These are phyloP conservation scores for Skeletonema tropicum DNA, from an alignment of 108 stramenopile species.

Conservation along the genomic window DNA sequence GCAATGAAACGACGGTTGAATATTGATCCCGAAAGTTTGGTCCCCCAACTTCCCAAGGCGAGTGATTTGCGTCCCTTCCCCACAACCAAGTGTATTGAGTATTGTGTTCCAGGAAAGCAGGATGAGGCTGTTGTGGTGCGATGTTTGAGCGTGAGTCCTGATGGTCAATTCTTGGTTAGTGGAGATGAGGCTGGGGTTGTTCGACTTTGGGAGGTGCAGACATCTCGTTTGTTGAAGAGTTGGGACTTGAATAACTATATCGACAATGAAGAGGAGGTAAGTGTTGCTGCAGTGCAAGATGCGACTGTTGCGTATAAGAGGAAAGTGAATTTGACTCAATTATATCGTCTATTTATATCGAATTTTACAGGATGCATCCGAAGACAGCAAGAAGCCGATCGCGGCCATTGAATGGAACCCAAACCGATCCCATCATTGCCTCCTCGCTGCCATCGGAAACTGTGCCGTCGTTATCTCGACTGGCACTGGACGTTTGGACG, in stretches of 20 bases:
- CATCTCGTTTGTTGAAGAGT: slow-evolving; percentile 71
- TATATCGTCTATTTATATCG: not conserved
- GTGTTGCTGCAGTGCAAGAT: slow-evolving; percentile 14
- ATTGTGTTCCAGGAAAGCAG: slow-evolving; percentile 69
- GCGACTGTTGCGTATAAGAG: not conserved
- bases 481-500: slow-evolving; percentile 83
- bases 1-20: slow-evolving; percentile 92
- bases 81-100: slow-evolving; percentile 87
- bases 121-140: slow-evolving; percentile 51
- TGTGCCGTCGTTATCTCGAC: slow-evolving; percentile 88
- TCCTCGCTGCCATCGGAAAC: slow-evolving; percentile 79
- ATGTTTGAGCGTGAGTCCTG: slow-evolving; percentile 83
- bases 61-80: slow-evolving; percentile 97
- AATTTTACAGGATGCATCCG: slow-evolving; percentile 13
- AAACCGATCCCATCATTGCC: slow-evolving; percentile 82
- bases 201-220: slow-evolving; percentile 95
- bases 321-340: not conserved
- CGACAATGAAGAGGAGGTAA: slow-evolving; percentile 41
- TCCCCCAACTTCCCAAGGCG: slow-evolving; percentile 94
- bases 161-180: slow-evolving; percentile 96
- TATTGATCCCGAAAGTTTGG: slow-evolving; percentile 97
- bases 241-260: slow-evolving; percentile 68
- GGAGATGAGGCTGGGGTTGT: slow-evolving; percentile 91
- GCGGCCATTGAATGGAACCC: slow-evolving; percentile 93
- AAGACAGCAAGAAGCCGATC: slow-evolving; percentile 48